Conservation (phyloP, 768 basidiomycete genomes). For the Omphalotus guepiniiformis region DNA sequence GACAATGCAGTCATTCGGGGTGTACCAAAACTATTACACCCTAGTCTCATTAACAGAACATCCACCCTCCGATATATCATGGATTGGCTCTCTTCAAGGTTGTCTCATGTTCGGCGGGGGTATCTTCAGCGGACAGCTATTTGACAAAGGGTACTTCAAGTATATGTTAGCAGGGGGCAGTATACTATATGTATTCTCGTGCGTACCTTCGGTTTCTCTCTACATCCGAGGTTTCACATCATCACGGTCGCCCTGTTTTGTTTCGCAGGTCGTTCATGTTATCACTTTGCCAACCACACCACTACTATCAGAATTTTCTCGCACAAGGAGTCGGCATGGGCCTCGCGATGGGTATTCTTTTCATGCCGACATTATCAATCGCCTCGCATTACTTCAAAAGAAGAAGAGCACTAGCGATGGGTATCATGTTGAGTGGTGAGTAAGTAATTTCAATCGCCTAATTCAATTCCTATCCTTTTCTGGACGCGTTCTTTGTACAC, state of each 20-base stretch:
- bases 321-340: slow-evolving; percentile 19
- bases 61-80: slow-evolving; percentile 3
- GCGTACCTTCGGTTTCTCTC: neutral
- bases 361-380: slow-evolving; percentile 35
- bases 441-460: too few species aligned
- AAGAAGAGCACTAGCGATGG: slow-evolving; percentile 36
- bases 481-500: too few species aligned
- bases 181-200: slow-evolving; percentile 7
- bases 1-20: slow-evolving; percentile 9
- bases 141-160: slow-evolving; percentile 11
- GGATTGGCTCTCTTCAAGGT: slow-evolving; percentile 9
- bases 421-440: slow-evolving; percentile 32
- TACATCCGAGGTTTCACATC: slow-evolving; percentile 2
- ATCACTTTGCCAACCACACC: slow-evolving; percentile 27
- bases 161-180: slow-evolving; percentile 6
- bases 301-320: slow-evolving; percentile 26
- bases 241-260: neutral
- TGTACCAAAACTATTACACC: slow-evolving; percentile 8
- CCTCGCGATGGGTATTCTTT: slow-evolving; percentile 31
- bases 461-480: too few species aligned
- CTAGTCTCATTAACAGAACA: slow-evolving; percentile 2
- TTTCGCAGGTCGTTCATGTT: slow-evolving; percentile 29
- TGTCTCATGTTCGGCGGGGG: slow-evolving; percentile 7
- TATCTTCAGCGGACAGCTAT: slow-evolving; percentile 8
- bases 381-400: slow-evolving; percentile 38